Evolutionary conservation across 1,284 basidiomycete species (phyloP).

Genomic region (Microbotryomycetes sp.): DNA sequence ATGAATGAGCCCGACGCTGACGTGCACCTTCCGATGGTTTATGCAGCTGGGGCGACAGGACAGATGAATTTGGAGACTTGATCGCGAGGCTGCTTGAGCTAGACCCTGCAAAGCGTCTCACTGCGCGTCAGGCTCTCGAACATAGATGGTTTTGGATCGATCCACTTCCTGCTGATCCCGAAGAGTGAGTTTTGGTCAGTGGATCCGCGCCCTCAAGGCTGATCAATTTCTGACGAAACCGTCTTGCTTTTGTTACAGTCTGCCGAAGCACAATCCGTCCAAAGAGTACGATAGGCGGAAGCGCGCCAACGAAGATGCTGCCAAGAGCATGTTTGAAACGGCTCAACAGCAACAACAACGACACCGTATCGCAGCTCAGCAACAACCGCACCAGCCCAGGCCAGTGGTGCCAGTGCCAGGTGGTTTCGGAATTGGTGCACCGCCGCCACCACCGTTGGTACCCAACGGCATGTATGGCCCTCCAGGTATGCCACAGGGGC

Average conservation of each 20-base stretch:
- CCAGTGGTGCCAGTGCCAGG: not conserved
- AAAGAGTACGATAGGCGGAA: constrained; percentile 77
- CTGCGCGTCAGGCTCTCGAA: constrained; percentile 49
- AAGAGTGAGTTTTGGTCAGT: not conserved
- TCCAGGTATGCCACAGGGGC: not conserved
- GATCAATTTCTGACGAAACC: constrained; percentile 13
- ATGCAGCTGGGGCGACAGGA: not conserved
- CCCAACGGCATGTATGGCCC: not conserved
- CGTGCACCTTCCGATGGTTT: not conserved
- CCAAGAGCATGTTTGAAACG: not conserved
- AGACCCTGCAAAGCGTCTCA: constrained; percentile 50
- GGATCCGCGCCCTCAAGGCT: not conserved
- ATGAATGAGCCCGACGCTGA: not conserved
- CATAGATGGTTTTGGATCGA: constrained; percentile 64
- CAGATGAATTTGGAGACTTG: constrained; percentile 40
- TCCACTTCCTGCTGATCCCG: constrained; percentile 18
- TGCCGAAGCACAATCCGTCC: constrained; percentile 69
- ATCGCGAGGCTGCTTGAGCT: constrained; percentile 48
- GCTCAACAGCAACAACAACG: constrained; percentile 28
- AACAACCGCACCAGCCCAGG: not conserved
- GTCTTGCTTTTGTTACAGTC: constrained; percentile 45
- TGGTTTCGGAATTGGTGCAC: not conserved
- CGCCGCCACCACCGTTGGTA: not conserved
- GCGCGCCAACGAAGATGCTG: constrained; percentile 45
- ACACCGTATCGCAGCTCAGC: no score